Conservation (phyloP, 179 eudicot genomes). For the Dionaea muscipula region DNA sequence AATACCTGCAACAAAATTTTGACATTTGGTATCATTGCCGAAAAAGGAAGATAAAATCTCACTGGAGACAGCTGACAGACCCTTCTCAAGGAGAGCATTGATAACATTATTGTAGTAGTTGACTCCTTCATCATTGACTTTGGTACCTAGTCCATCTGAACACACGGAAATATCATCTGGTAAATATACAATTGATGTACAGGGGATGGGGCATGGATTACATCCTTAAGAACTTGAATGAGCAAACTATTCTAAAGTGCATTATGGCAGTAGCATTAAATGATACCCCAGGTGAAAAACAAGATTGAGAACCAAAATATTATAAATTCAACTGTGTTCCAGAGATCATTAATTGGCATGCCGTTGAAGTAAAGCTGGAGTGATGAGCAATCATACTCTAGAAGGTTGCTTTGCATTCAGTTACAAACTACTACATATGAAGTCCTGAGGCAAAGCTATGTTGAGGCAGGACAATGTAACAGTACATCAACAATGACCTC, state of each 20-base stretch:
- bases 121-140: conserved; percentile 62
- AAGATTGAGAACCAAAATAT: background rate
- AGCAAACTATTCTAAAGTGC: background rate
- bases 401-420: background rate
- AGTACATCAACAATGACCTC: no score
- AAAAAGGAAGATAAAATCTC: background rate
- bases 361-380: background rate
- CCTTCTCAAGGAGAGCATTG: conserved; percentile 54
- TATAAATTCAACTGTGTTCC: background rate
- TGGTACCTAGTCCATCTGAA: conserved; percentile 71
- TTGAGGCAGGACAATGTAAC: no score
- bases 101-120: conserved; percentile 61
- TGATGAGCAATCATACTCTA: background rate
- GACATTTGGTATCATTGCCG: conserved; percentile 1
- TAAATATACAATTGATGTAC: background rate
- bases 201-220: background rate
- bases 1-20: conserved; percentile 41
- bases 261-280: background rate
- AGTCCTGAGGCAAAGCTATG: no score
- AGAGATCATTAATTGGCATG: background rate
- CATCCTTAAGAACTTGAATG: background rate
- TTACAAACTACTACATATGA: no score
- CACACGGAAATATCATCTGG: conserved; percentile 7
- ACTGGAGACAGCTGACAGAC: conserved; percentile 20
- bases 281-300: background rate